Evolutionary conservation across 176 grass and related monocot species (phyloP).

Genomic region (Bothriochloa decipiens): DNA sequence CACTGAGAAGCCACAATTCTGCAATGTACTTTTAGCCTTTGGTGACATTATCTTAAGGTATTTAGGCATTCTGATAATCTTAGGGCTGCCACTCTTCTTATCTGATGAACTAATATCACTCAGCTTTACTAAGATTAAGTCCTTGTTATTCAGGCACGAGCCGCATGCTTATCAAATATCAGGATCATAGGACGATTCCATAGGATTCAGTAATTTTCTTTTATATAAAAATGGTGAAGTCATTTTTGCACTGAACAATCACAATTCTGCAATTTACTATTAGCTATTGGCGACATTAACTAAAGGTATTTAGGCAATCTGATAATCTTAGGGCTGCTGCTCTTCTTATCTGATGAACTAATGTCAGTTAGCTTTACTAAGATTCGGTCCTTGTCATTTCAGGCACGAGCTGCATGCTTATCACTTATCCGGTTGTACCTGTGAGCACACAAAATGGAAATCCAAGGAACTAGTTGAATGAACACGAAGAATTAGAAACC

Average conservation of each 20-base stretch:
- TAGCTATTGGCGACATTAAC: not conserved
- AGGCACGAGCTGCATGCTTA: not conserved
- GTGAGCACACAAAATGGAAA: not conserved
- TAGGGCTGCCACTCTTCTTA: not conserved
- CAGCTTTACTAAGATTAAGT: not conserved
- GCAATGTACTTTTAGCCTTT: too few species aligned
- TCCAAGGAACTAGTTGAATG: not conserved
- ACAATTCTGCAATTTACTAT: not conserved
- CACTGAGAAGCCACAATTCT: too few species aligned
- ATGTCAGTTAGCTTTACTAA: not conserved
- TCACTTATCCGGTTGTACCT: not conserved
- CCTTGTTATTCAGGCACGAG: not conserved
- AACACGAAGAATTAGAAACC: not conserved
- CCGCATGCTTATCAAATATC: not conserved
- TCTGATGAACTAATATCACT: not conserved
- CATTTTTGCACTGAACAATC: not conserved
- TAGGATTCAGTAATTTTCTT: not conserved
- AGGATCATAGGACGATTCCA: not conserved
- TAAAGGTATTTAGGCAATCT: not conserved
- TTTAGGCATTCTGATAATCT: not conserved
- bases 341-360: not conserved
- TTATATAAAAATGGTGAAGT: not conserved
- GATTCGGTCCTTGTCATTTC: not conserved
- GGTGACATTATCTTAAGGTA: too few species aligned
- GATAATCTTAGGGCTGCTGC: not conserved